Conservation (phyloP, 2,329 filamentous ascomycete species). For the Chrysoporthe puriensis region DNA sequence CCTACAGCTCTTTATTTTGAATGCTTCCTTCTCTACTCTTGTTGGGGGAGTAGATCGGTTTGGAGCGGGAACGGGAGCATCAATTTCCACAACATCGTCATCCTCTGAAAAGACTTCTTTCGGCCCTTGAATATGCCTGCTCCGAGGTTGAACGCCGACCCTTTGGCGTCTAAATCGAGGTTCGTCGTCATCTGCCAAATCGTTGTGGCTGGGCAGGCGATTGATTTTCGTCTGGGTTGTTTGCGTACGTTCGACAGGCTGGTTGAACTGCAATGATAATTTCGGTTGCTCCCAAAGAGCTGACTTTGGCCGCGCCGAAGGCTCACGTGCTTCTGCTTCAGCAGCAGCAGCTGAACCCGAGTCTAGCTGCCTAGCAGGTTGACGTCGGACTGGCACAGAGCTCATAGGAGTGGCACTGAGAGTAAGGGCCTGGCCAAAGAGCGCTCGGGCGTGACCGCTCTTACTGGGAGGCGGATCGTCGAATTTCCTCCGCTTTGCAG, state of each 20-base stretch:
- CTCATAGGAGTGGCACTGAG: conserved; percentile 45
- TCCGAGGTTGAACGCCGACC: not conserved
- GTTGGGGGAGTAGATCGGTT: not conserved
- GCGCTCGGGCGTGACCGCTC: conserved; percentile 53
- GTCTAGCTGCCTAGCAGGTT: conserved; percentile 18
- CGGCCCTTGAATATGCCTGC: not conserved
- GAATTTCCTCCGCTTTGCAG: conserved; percentile 47
- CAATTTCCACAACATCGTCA: conserved; percentile 25
- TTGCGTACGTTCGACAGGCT: not conserved
- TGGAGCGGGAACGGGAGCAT: conserved; percentile 9
- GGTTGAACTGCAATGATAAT: not conserved
- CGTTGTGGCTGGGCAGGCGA: not conserved
- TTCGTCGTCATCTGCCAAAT: not conserved
- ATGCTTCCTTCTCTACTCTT: not conserved
- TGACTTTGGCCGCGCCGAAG: not conserved
- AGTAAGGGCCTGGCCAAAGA: conserved; percentile 52
- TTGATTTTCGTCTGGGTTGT: not conserved
- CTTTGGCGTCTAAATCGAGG: not conserved
- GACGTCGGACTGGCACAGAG: conserved; percentile 37
- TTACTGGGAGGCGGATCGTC: conserved; percentile 47
- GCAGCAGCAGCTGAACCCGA: conserved; percentile 19
- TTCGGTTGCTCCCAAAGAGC: not conserved
- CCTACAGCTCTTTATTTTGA: not conserved
- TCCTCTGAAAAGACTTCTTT: not conserved
- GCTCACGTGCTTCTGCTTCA: not conserved